Percentiles rank a stretch among this genome's conserved stretches.
Conservation (phyloP, 345 rosid genomes). For the Psidium guajava region DNA sequence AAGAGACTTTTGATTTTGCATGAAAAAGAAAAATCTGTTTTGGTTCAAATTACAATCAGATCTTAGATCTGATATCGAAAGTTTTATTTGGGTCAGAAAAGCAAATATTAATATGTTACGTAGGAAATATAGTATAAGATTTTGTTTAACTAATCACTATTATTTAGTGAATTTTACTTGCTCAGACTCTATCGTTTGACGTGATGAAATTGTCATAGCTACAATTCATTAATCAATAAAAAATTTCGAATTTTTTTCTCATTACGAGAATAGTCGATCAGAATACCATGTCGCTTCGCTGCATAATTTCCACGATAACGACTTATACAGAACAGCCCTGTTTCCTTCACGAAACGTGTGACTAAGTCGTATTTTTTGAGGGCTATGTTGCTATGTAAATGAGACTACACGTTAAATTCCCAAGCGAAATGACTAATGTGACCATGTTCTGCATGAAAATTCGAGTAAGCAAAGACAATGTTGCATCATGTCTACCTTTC, state of each 20-base stretch:
- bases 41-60: neutral
- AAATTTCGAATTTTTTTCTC: neutral
- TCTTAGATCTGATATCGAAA: neutral
- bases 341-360: neutral
- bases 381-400: neutral
- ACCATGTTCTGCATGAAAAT: neutral
- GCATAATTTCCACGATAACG: neutral
- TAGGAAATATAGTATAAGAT: neutral
- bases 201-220: neutral
- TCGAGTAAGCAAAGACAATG: neutral
- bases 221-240: neutral
- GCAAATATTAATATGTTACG: neutral
- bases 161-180: no score
- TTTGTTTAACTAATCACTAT: neutral
- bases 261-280: no score
- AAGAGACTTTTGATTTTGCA: neutral
- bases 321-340: rapidly evolving
- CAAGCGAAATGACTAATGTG: neutral
- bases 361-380: neutral
- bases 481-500: neutral
- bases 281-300: neutral
- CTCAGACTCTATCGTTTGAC: no score
- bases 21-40: neutral
- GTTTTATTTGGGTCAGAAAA: neutral
- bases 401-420: neutral